These are phyloP conservation scores for Pythium brachiatum DNA, from an alignment of 352 stramenopile genomes.

Conservation along the genomic window DNA sequence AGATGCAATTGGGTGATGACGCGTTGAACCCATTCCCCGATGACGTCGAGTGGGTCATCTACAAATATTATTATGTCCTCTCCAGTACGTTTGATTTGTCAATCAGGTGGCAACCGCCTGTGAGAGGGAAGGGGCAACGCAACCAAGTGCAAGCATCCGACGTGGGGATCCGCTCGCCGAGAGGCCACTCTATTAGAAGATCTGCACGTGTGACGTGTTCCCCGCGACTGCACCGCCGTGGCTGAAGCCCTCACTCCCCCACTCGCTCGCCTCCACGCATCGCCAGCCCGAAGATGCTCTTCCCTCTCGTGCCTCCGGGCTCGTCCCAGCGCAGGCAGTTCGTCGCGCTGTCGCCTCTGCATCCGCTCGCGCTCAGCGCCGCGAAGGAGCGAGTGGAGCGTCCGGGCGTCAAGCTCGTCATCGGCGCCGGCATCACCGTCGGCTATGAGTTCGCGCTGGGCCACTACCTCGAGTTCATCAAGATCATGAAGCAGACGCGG, in stretches of 20 bases:
- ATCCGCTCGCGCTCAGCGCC: constrained; percentile 21
- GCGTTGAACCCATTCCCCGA: constrained; percentile 17
- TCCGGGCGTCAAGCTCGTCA: constrained; percentile 77
- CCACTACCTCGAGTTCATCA: constrained; percentile 93
- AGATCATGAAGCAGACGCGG: constrained; percentile 92
- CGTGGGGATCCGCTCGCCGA: not conserved
- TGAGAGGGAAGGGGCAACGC: not conserved
- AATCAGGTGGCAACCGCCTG: constrained; percentile 5
- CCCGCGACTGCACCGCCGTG: not conserved
- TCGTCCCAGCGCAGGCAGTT: not conserved
- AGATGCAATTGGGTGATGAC: constrained; percentile 6
- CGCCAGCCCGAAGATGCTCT: constrained; percentile 9
- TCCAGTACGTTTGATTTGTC: constrained; percentile 17
- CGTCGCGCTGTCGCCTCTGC: constrained; percentile 28
- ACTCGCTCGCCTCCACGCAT: constrained; percentile 8
- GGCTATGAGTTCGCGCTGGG: constrained; percentile 87
- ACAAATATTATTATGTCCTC: constrained; percentile 24
- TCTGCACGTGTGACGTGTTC: not conserved
- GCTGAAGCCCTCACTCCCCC: constrained; percentile 14
- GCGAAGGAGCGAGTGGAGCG: constrained; percentile 38
- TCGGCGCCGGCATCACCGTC: constrained; percentile 81
- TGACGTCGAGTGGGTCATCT: constrained; percentile 9
- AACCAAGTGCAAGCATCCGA: not conserved
- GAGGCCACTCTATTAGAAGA: too few relatives aligned
- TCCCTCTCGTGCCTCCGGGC: constrained; percentile 10